A percentile compares a stretch with the other conserved stretches of the same genome.
These are phyloP conservation scores for Curvularia lunata DNA, from an alignment of 2,329 filamentous ascomycete species.

Conservation along the genomic window DNA sequence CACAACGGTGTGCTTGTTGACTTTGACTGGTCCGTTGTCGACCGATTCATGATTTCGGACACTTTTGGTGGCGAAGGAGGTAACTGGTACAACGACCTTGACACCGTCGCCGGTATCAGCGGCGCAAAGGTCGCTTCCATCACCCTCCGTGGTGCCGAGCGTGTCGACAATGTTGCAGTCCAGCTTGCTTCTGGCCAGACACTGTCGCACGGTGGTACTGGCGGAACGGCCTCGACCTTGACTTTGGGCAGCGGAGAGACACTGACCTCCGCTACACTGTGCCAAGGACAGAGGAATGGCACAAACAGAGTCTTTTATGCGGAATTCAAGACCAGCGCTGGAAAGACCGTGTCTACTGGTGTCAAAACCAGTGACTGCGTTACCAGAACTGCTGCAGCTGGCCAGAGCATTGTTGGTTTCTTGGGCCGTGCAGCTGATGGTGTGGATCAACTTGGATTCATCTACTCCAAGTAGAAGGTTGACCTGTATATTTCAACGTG, in stretches of 20 bases:
- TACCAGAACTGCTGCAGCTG: slow-evolving; percentile 55
- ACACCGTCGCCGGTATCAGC: slow-evolving; percentile 44
- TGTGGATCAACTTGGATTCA: slow-evolving; percentile 60
- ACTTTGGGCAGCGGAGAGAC: slow-evolving; percentile 56
- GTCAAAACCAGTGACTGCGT: slow-evolving; percentile 57
- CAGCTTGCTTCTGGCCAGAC: slow-evolving; percentile 57
- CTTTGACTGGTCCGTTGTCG: slow-evolving; percentile 47
- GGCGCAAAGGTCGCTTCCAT: slow-evolving; percentile 50
- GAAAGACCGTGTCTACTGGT: slow-evolving; percentile 56
- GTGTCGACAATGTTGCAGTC: slow-evolving; percentile 60
- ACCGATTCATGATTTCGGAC: slow-evolving; percentile 35
- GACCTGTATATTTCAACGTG: not conserved
- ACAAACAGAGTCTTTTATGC: slow-evolving; percentile 64
- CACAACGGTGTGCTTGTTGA: slow-evolving; percentile 69
- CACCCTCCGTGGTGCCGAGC: slow-evolving; percentile 56
- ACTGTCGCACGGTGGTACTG: slow-evolving; percentile 61
- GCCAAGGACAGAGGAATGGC: slow-evolving; percentile 56
- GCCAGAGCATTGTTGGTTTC: slow-evolving; percentile 62
- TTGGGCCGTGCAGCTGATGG: slow-evolving; percentile 61
- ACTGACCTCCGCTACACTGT: slow-evolving; percentile 59
- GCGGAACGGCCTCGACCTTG: slow-evolving; percentile 55
- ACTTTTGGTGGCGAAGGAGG: slow-evolving; percentile 59
- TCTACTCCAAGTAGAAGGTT: slow-evolving; percentile 25
- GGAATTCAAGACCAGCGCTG: slow-evolving; percentile 59
- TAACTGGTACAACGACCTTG: slow-evolving; percentile 63